Evolutionary conservation across 108 stramenopile genomes (phyloP), one percentile per base, ranked within the genome.

Genomic region (Nitzschia putrida): DNA sequence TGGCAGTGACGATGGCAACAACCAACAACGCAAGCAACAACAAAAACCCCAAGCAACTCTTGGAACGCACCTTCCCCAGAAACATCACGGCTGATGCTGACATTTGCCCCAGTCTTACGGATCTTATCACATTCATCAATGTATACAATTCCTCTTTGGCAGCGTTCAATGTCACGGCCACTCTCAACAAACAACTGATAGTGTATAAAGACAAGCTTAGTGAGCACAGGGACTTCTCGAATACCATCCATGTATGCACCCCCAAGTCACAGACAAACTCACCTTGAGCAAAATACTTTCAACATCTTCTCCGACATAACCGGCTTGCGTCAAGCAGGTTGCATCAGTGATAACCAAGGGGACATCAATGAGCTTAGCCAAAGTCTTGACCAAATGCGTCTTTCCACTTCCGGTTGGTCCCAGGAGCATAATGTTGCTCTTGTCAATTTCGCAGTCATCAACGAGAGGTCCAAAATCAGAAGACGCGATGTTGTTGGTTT

Each of bases 301-400:
- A n/a, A 98, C 97, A 75, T 98, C 97, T 72, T 98, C 97, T 8
- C 97, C 97, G n/a, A 98, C 97, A 64, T 98, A 98, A 21, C 97
- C 97, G 8, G 97, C 97, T 75, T 97, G 94, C 3, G 97, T 98
- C 55, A 98, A 85, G 72, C 94, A 97, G 11, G 97, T 98, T 18
- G 97, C 97, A 78, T 98, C 97, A 0, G 94, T 85, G 73, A 98
- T 95, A 13, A 97, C 95, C 53, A 98, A 73, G 18, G 97, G 97
- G 3, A 97, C 96, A 69, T 96, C 94, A 66, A 97, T 88, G 42
- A 98, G 66, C 68, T 82, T 84, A n/a, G 97, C 95, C 37, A 98
- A 68, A 37, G 96, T 96, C 74, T 96, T 97, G 20, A 95, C 96
- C 72, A 98, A 67, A 41, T 96, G 83, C 8, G 97, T 98, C 85